These are phyloP conservation scores for Aureobasidium sp. DNA, from an alignment of 2,329 filamentous ascomycete species.

Conservation along the genomic window DNA sequence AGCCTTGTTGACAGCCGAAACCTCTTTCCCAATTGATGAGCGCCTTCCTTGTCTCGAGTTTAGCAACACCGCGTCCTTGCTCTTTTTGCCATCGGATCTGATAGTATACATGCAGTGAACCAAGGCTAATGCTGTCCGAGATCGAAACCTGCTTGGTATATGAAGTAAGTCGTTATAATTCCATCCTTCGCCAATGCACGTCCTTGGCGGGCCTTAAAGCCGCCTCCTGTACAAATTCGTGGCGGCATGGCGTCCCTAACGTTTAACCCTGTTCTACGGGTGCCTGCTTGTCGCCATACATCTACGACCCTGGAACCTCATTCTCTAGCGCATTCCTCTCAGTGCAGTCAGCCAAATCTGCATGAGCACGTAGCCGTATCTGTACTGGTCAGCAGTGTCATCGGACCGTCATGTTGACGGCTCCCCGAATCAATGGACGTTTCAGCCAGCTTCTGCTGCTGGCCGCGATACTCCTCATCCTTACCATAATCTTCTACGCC, in stretches of 20 bases:
- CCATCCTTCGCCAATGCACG: not conserved
- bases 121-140: not conserved
- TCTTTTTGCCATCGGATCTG: not conserved
- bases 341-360: not conserved
- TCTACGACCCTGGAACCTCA: not conserved
- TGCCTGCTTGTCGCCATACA: not conserved
- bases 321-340: not conserved
- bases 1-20: not conserved
- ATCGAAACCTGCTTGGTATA: not conserved
- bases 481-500: constrained; percentile 2
- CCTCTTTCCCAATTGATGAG: not conserved
- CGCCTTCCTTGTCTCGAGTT: not conserved
- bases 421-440: constrained; percentile 4
- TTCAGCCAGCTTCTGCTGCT: constrained; percentile 7
- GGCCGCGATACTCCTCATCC: not conserved
- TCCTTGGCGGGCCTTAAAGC: not conserved
- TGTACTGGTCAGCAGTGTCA: not conserved
- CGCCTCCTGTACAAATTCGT: not conserved
- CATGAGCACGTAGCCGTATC: not conserved
- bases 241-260: not conserved
- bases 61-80: not conserved
- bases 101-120: not conserved
- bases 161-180: not conserved
- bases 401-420: constrained; percentile 3
- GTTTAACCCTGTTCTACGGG: not conserved